A percentile compares a stretch with the other conserved stretches of the same genome.
Conservation (phyloP, 1,284 basidiomycete genomes). For the Apiotrichum domesticum region DNA sequence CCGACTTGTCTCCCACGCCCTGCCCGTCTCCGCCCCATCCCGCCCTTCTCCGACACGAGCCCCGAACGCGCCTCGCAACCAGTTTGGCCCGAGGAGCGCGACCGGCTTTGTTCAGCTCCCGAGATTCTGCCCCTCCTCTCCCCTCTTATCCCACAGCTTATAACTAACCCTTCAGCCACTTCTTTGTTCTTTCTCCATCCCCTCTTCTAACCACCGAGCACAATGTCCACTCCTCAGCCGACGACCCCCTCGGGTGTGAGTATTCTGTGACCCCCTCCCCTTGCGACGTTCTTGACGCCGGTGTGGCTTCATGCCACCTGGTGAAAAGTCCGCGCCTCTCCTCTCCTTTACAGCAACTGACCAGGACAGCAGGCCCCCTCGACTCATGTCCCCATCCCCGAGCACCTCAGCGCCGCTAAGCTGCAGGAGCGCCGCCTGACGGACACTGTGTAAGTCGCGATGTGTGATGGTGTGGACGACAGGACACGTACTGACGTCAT, state of each 20-base stretch:
- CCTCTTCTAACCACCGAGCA: background rate
- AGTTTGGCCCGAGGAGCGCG: too few species aligned
- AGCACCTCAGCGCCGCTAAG: background rate
- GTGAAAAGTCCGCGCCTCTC: background rate
- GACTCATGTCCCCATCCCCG: constrained; percentile 2
- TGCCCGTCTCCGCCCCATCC: too few species aligned
- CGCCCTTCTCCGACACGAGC: too few species aligned
- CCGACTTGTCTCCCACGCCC: too few species aligned
- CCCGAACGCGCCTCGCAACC: too few species aligned
- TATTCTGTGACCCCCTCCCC: background rate
- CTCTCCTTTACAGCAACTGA: too few species aligned
- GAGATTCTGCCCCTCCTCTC: too few species aligned
- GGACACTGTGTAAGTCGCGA: background rate
- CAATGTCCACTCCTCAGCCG: constrained; percentile 1
- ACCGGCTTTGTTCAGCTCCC: too few species aligned
- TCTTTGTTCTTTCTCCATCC: background rate
- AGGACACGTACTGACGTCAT: constrained; percentile 10
- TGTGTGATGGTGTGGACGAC: background rate
- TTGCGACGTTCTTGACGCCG: too few species aligned
- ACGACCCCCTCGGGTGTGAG: background rate
- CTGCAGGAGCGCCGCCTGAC: constrained; percentile 1
- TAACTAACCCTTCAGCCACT: background rate
- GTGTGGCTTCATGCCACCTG: too few species aligned
- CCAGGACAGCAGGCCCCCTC: background rate
- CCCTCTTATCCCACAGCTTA: background rate